A percentile compares a stretch with the other conserved stretches of the same genome.
phyloP scores from a whole-genome alignment of 441 rosid genomes.

The Rhodomyrtus psidioides region DNA sequence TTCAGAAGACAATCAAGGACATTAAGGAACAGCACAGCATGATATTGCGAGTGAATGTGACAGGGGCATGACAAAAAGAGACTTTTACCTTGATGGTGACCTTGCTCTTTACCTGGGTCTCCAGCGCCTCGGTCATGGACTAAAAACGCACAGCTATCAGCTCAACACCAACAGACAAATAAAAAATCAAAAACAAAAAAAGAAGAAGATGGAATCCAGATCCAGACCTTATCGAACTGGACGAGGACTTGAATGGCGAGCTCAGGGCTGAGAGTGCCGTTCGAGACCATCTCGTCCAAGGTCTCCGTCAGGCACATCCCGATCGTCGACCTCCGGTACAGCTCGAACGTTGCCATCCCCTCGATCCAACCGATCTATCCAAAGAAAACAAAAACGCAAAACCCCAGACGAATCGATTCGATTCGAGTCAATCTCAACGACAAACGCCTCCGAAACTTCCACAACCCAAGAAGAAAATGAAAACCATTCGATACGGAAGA shows the following conservation, averaged over 20 bases:
- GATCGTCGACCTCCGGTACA: constrained; percentile 89
- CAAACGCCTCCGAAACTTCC: not conserved
- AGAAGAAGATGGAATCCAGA: not conserved
- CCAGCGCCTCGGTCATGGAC: constrained; percentile 95
- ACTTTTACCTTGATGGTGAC: constrained; percentile 66
- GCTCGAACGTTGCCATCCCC: constrained; percentile 90
- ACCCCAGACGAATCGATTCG: not conserved
- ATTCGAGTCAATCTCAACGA: not conserved
- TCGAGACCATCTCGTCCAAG: constrained; percentile 92
- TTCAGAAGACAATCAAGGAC: not conserved
- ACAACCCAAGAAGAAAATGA: not conserved
- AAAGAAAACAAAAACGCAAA: not conserved
- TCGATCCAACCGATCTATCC: constrained; percentile 21
- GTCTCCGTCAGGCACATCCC: constrained; percentile 98
- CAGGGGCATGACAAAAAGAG: not conserved
- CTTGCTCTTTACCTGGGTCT: constrained; percentile 86
- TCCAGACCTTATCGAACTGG: constrained; percentile 85
- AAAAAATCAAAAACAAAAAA: not conserved
- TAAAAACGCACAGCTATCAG: constrained; percentile 8
- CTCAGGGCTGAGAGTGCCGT: constrained; percentile 86
- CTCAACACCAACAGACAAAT: not conserved
- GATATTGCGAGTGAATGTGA: not conserved
- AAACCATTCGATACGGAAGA: not conserved
- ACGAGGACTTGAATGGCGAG: constrained; percentile 94
- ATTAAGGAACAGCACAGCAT: not conserved